Base-by-base conservation (phyloP, 1,284 basidiomycete genomes). In the Erythrobasidium hasegawianum region DNA sequence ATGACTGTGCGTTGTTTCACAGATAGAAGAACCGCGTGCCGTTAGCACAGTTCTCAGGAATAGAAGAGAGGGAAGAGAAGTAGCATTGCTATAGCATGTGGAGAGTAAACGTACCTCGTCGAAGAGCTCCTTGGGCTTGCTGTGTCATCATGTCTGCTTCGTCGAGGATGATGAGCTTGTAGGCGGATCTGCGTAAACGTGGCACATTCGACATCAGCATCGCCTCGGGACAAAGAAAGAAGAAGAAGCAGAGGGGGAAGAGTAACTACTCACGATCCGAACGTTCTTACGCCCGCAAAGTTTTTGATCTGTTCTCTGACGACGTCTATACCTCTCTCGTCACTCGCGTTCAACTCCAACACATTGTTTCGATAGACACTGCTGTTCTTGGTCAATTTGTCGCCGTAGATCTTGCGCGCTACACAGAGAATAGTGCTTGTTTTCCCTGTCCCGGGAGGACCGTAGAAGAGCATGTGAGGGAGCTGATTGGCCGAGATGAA, bases 71-170 rank as follows among this genome's bases (percentile, higher is more conserved):
- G 11, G 2, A 26, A 3, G 40, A 24, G 39, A 50, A 29, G 18
- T 5, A 16, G 18, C 33, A 52, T 16, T 41, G 41, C 2, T 9
- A n/a, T 38, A 39, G 39, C 50, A 2, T 16, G n/a, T n/a, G n/a
- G n/a, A n/a, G n/a, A n/a, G n/a, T n/a, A n/a, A n/a, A n/a, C 78
- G 62, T 26, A 83, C 82, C 82, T 75, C 95, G 87, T 29, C 95
- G 87, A 33, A 98, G 84, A 18, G 96, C 96, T 2, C 92, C 90
- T 77, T 99, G 96, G 0, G 96, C 96, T 47, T 90, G 88, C 70
- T 93, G 89, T 0, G 96, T 99, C 96, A 99, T 99, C 87, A 96
- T 96, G 81, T 99, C 96, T 20, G 96, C 96, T 78, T 99, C 96
- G 73, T 99, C 96, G 26, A 99, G 85, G 67, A 99, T 87, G 77